Percentiles rank a stretch among this genome's conserved stretches.
Evolutionary conservation across 2,329 filamentous ascomycete species (phyloP).

Genomic region (Penicillium italicum): DNA sequence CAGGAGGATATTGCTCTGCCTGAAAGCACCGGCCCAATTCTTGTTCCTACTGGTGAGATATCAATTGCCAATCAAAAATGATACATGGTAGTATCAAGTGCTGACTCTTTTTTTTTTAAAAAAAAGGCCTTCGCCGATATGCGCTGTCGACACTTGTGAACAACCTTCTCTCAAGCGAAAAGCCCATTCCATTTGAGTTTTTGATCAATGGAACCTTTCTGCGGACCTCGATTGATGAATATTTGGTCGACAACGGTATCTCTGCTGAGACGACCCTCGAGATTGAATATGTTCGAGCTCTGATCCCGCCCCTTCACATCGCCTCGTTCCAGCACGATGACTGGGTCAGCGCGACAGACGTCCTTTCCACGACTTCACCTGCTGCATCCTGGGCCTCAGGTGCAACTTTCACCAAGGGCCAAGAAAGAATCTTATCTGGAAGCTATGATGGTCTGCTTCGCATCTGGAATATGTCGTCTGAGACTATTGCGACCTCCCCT

Average conservation of each 20-base stretch:
- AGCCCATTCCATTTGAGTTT: constrained; percentile 70
- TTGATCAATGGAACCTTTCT: constrained; percentile 91
- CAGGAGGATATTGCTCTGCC: constrained; percentile 53
- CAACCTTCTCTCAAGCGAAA: constrained; percentile 54
- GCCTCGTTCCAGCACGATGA: constrained; percentile 96
- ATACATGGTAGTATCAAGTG: constrained; percentile 1
- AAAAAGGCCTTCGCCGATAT: constrained; percentile 54
- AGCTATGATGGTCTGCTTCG: constrained; percentile 87
- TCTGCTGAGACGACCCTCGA: constrained; percentile 83
- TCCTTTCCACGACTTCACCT: constrained; percentile 65
- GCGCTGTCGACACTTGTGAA: constrained; percentile 63
- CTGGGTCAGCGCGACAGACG: constrained; percentile 86
- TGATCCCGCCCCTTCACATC: constrained; percentile 84
- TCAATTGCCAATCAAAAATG: not conserved
- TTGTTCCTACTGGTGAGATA: constrained; percentile 54
- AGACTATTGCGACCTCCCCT: constrained; percentile 73
- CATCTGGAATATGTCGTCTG: constrained; percentile 86
- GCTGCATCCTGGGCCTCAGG: constrained; percentile 56
- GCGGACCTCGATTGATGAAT: constrained; percentile 83
- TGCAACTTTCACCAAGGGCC: constrained; percentile 49
- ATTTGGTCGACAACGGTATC: constrained; percentile 78
- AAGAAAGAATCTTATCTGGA: constrained; percentile 78
- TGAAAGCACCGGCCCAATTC: constrained; percentile 53
- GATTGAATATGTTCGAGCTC: constrained; percentile 87
- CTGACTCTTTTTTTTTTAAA: constrained; percentile 13